Conservation (phyloP, 2,329 filamentous ascomycete species). For the Ilyonectria destructans region DNA sequence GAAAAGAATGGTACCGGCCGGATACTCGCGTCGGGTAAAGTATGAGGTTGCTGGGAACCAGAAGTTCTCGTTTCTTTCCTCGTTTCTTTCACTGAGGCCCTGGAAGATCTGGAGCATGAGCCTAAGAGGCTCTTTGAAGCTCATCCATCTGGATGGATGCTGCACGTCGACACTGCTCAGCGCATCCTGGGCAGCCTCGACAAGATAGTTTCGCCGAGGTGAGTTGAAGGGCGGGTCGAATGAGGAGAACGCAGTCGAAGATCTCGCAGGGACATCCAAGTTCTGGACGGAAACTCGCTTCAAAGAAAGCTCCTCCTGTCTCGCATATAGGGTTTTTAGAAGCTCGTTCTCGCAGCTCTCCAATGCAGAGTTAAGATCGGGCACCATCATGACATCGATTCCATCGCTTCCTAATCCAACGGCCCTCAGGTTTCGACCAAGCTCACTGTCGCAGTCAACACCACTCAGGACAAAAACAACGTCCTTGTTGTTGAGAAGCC, state of each 20-base stretch:
- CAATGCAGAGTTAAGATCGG: slow-evolving; percentile 91
- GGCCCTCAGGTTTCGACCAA: slow-evolving; percentile 85
- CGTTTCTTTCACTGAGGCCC: slow-evolving; percentile 81
- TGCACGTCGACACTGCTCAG: slow-evolving; percentile 77
- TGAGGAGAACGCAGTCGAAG: slow-evolving; percentile 52
- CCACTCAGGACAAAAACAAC: slow-evolving; percentile 89
- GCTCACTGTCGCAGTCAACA: slow-evolving; percentile 80
- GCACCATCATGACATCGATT: slow-evolving; percentile 84
- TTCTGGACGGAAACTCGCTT: slow-evolving; percentile 61
- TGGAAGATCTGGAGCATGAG: slow-evolving; percentile 97
- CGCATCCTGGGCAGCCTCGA: slow-evolving; percentile 83
- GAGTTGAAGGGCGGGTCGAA: slow-evolving; percentile 76
- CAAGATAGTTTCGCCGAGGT: slow-evolving; percentile 84
- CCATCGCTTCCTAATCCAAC: slow-evolving; percentile 85
- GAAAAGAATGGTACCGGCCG: slow-evolving; percentile 83
- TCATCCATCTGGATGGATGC: slow-evolving; percentile 80
- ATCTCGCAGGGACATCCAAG: slow-evolving; percentile 65
- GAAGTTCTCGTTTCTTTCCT: slow-evolving; percentile 81
- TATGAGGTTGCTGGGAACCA: slow-evolving; percentile 88
- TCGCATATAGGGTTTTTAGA: slow-evolving; percentile 83
- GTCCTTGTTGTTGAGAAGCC: slow-evolving; percentile 82
- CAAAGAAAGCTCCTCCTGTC: slow-evolving; percentile 73
- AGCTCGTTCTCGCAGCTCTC: slow-evolving; percentile 97
- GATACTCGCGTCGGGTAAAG: slow-evolving; percentile 80
- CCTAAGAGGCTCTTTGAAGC: slow-evolving; percentile 90